A percentile compares a stretch with the other conserved stretches of the same genome.
These are phyloP conservation scores for Termitomyces titanicus DNA, from an alignment of 768 basidiomycete species.

Conservation along the genomic window DNA sequence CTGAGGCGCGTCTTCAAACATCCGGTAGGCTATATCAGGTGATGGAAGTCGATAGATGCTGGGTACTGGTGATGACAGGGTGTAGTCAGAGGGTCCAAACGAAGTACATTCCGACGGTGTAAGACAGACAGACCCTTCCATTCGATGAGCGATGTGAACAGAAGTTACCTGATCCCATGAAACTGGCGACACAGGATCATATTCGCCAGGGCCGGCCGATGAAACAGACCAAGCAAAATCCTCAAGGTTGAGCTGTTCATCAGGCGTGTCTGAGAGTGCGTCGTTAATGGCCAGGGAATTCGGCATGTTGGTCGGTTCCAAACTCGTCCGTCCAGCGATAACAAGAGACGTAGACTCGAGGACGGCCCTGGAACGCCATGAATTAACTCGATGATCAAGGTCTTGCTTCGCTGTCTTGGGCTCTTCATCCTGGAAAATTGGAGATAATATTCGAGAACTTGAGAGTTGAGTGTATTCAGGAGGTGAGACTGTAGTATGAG, in stretches of 20 bases:
- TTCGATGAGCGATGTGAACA: slow-evolving; percentile 51
- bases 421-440: slow-evolving; percentile 61
- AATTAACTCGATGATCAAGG: slow-evolving; percentile 54
- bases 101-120: slow-evolving; percentile 55
- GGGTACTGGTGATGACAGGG: slow-evolving; percentile 31
- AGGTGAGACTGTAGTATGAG: slow-evolving; percentile 23
- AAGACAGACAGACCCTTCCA: slow-evolving; percentile 52
- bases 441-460: slow-evolving; percentile 41
- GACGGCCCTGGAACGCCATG: slow-evolving; percentile 62
- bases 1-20: slow-evolving; percentile 49
- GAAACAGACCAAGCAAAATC: slow-evolving; percentile 72
- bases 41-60: slow-evolving; percentile 41
- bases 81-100: slow-evolving; percentile 51
- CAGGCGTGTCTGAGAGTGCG: slow-evolving; percentile 22
- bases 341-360: slow-evolving; percentile 45
- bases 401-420: slow-evolving; percentile 49
- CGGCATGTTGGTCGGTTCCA: slow-evolving; percentile 50
- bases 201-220: slow-evolving; percentile 58
- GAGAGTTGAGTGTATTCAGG: slow-evolving; percentile 22
- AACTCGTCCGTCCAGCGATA: slow-evolving; percentile 44
- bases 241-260: slow-evolving; percentile 50
- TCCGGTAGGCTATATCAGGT: slow-evolving; percentile 56
- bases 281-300: slow-evolving; percentile 35
- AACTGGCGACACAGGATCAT: slow-evolving; percentile 34
- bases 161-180: slow-evolving; percentile 43